Conservation (phyloP, 768 basidiomycete genomes). For the Xerocomus spinulosus region DNA sequence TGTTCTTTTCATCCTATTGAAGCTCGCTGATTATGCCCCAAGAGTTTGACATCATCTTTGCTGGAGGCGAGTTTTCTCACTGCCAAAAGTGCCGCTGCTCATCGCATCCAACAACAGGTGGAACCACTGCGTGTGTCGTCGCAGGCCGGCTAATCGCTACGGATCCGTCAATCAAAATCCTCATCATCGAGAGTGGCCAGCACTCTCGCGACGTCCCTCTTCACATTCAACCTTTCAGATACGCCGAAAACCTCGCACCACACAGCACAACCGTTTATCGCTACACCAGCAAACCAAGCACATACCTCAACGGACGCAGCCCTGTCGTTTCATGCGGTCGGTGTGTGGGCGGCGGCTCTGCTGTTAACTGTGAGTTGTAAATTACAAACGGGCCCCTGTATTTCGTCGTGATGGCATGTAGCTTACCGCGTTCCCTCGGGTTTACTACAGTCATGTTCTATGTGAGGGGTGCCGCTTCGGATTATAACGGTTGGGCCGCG, state of each 20-base stretch:
- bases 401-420: not conserved
- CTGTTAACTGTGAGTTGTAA: conserved; percentile 15
- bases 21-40: not conserved
- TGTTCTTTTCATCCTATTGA: not conserved
- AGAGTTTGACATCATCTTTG: conserved; percentile 5
- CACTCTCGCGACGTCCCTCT: conserved; percentile 14
- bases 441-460: conserved; percentile 26
- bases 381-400: not conserved
- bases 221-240: conserved; percentile 20
- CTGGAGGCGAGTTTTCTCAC: not conserved
- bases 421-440: not conserved
- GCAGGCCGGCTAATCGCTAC: conserved; percentile 24
- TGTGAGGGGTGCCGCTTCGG: conserved; percentile 23
- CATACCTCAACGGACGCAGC: conserved; percentile 11
- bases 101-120: conserved; percentile 8
- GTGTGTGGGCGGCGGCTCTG: conserved; percentile 26
- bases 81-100: no score
- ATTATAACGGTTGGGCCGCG: conserved; percentile 27
- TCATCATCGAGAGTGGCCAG: conserved; percentile 26
- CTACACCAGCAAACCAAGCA: conserved; percentile 10
- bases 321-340: conserved; percentile 14
- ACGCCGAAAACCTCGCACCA: conserved; percentile 11
- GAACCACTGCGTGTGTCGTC: conserved; percentile 25
- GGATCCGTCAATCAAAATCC: conserved; percentile 25
- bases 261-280: conserved; percentile 14